Evolutionary conservation across 805 yeast species (phyloP).

Genomic region (Yarrowia osloensis): DNA sequence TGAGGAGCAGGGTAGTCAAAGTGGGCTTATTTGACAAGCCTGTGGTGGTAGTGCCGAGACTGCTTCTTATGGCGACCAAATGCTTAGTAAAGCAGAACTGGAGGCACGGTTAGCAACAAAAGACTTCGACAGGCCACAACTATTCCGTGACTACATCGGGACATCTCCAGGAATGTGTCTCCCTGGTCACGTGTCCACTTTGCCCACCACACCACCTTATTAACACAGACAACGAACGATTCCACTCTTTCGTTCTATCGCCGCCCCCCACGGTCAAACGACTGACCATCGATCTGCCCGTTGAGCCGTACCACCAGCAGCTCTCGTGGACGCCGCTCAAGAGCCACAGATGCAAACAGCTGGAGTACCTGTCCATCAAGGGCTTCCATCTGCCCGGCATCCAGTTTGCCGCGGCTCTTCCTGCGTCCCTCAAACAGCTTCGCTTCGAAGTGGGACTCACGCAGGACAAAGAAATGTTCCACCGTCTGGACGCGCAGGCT

Average conservation of each 20-base stretch:
- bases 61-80: too few species aligned
- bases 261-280: constrained; percentile 31
- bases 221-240: constrained; percentile 32
- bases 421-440: constrained; percentile 27
- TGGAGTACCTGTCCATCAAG: constrained; percentile 31
- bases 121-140: too few species aligned
- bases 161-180: too few species aligned
- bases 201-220: too few species aligned
- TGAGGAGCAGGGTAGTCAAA: too few species aligned
- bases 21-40: too few species aligned
- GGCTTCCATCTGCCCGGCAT: constrained; percentile 33
- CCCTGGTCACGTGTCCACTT: too few species aligned
- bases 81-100: too few species aligned
- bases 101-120: too few species aligned
- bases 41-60: too few species aligned
- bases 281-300: constrained; percentile 31
- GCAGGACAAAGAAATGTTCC: constrained; percentile 25
- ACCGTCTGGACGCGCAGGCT: constrained; percentile 27
- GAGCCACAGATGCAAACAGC: constrained; percentile 22
- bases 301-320: constrained; percentile 30
- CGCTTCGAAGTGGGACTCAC: constrained; percentile 32
- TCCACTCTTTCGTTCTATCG: constrained; percentile 31
- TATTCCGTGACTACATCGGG: too few species aligned
- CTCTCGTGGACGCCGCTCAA: constrained; percentile 29
- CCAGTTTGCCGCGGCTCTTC: constrained; percentile 29